Evolutionary conservation across 768 basidiomycete genomes (phyloP), one percentile per base, ranked within the genome.

Genomic region (Brasilioporus rufonigricans): DNA sequence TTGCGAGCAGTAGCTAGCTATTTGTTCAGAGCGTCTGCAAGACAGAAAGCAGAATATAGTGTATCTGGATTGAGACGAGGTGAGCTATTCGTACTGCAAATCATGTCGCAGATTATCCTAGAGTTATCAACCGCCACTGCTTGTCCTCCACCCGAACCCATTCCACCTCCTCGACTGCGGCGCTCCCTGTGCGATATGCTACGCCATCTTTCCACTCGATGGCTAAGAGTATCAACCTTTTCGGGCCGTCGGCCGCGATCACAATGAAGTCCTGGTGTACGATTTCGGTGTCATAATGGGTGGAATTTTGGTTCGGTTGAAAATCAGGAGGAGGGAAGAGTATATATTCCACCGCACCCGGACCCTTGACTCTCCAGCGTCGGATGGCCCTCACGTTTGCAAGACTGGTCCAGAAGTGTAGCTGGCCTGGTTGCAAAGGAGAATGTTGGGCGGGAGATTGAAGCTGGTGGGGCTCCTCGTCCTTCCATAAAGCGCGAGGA

Each of bases 321-420:
- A 39, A 41, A 19, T 41, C 21, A 1, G 40, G 40, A 24, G 40
- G 5, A 12, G 40, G 40, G 11, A 41, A 24, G 19, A 39, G 38
- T 9, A 1, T 21, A 21, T 39, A 41, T 14, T 41, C 23, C 23
- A 10, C 40, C 18, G 38, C 10, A 19, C 38, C 38, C n/a, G 38
- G 38, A 19, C 38, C 38, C n/a, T 39, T 5, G 5, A 19, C 19
- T 39, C 38, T 19, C 38, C 38, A 39, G 10, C n/a, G 10, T 39
- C 38, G 38, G 38, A 39, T 11, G 3, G 38, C 38, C 3, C 13
- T 49, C 29, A 50, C 3, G 14, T 43, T 60, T 5, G 50, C 62
- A 39, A 43, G 4, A 26, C 52, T 54, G 5, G 62, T 64, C 62
- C 62, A 63, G 18, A 64, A 63, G 24, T 23, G 26, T 9, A 63